phyloP scores from a whole-genome alignment of 306 rosid species.

The Medicago lupulina region DNA sequence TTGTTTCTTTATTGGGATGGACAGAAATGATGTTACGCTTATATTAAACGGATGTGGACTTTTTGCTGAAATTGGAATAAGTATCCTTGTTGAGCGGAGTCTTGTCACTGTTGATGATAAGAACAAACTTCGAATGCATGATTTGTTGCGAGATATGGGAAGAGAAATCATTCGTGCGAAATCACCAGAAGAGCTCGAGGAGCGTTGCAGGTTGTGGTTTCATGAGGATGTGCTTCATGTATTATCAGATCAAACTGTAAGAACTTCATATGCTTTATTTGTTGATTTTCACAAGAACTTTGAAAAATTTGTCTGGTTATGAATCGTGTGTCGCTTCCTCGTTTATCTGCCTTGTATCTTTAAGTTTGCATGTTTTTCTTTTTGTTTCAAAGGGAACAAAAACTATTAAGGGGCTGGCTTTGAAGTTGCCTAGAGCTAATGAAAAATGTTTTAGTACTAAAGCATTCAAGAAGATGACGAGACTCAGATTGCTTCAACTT shows the following conservation, averaged over 20 bases:
- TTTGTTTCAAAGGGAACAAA: background rate
- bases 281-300: too few relatives aligned
- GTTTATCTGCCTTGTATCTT: background rate
- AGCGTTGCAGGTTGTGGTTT: background rate
- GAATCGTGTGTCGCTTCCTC: background rate
- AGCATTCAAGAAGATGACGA: background rate
- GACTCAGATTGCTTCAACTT: background rate
- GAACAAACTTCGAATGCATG: slow-evolving; percentile 6
- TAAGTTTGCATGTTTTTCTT: background rate
- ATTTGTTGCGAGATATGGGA: slow-evolving; percentile 7
- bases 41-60: background rate
- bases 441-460: background rate
- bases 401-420: background rate
- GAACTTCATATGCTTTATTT: background rate
- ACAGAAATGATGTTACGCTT: background rate
- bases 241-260: background rate
- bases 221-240: background rate
- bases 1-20: slow-evolving; percentile 19
- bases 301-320: background rate
- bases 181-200: background rate
- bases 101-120: background rate
- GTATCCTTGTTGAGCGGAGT: background rate
- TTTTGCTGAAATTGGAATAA: slow-evolving; percentile 11
- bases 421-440: background rate
- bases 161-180: slow-evolving; percentile 5